Conservation (phyloP, 2,329 filamentous ascomycete genomes). For the Penicillium janthinellum region DNA sequence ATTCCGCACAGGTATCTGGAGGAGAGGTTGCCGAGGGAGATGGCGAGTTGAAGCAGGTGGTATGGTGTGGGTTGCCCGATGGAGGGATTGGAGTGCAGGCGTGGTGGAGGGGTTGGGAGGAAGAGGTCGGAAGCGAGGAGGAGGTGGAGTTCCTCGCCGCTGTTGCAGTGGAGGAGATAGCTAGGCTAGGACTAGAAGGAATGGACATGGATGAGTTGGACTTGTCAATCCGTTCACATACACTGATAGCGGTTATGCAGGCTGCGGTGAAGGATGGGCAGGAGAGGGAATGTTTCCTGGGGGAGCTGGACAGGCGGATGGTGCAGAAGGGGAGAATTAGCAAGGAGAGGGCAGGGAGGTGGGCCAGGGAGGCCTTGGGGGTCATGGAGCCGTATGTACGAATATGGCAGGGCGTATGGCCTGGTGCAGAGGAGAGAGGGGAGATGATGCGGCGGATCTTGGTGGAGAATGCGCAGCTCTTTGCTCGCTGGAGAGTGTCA, state of each 20-base stretch:
- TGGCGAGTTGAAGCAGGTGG: not conserved
- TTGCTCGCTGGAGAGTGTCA: constrained; percentile 25
- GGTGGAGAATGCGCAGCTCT: constrained; percentile 29
- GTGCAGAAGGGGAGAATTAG: constrained; percentile 18
- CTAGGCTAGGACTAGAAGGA: not conserved
- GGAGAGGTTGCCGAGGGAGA: too few species aligned
- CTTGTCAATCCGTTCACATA: constrained; percentile 22
- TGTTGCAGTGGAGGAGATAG: constrained; percentile 24
- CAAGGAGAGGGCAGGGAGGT: constrained; percentile 18
- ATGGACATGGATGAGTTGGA: constrained; percentile 21
- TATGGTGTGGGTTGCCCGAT: constrained; percentile 26
- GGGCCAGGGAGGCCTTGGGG: constrained; percentile 22
- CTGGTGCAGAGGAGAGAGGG: constrained; percentile 20
- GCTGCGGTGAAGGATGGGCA: constrained; percentile 19
- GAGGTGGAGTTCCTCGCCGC: constrained; percentile 25
- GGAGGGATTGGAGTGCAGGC: constrained; percentile 21
- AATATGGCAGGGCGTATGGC: constrained; percentile 24
- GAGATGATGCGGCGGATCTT: constrained; percentile 25
- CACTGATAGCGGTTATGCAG: constrained; percentile 23
- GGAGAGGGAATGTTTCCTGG: constrained; percentile 22
- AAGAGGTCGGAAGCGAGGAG: constrained; percentile 26
- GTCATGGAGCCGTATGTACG: constrained; percentile 24
- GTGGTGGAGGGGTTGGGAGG: constrained; percentile 25
- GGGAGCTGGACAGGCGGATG: constrained; percentile 23
- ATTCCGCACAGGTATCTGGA: too few species aligned